phyloP scores from a whole-genome alignment of 2,329 filamentous ascomycete species.

The Chaetomium globosum region DNA sequence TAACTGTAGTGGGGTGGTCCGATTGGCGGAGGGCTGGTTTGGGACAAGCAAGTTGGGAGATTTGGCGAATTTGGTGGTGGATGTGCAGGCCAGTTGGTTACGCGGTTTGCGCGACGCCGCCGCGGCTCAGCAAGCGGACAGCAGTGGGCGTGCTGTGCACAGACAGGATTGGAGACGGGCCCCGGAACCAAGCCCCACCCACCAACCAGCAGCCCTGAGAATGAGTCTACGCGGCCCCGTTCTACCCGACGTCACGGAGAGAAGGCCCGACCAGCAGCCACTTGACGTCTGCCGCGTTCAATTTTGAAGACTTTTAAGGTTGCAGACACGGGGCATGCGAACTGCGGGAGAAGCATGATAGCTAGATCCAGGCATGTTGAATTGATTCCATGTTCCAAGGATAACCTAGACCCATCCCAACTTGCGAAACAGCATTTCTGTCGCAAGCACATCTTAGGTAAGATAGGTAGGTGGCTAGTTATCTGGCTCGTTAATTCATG shows the following conservation, averaged over 20 bases:
- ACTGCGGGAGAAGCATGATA: background rate
- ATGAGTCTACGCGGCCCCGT: constrained; percentile 8
- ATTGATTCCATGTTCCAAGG: background rate
- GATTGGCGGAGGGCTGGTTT: constrained; percentile 20
- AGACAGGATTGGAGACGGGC: constrained; percentile 16
- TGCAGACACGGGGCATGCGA: background rate
- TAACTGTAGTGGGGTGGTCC: constrained; percentile 20
- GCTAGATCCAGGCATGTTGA: background rate
- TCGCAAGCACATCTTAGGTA: background rate
- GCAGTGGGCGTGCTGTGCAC: constrained; percentile 17
- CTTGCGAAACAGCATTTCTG: background rate
- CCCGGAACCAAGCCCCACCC: constrained; percentile 8
- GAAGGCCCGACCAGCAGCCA: background rate
- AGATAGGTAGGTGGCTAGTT: background rate
- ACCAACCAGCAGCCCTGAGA: background rate
- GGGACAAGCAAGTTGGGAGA: constrained; percentile 30
- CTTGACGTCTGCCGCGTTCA: constrained; percentile 2
- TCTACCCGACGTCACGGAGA: background rate
- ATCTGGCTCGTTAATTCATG: background rate
- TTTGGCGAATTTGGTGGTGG: constrained; percentile 28
- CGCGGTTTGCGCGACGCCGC: constrained; percentile 38
- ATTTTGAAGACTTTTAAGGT: constrained; percentile 3
- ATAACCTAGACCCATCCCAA: background rate
- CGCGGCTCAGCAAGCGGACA: constrained; percentile 30
- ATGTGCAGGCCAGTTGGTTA: constrained; percentile 31